Evolutionary conservation across 495 filamentous ascomycete genomes (phyloP), one percentile per base, ranked within the genome.

Genomic region (Aspergillus olivimuriae): DNA sequence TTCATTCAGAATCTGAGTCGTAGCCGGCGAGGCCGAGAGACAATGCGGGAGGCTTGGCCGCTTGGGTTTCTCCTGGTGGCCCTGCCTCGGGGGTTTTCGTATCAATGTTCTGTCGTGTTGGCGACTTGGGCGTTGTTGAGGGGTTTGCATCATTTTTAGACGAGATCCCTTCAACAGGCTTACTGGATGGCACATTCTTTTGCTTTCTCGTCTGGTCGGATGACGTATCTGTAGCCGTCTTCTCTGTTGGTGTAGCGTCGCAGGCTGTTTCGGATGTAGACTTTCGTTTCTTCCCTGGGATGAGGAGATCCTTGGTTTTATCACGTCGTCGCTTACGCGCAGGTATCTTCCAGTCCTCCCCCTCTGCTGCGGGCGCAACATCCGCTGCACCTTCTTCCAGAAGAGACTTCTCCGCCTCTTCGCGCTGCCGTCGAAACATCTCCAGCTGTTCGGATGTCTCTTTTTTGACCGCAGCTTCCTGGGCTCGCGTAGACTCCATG

Each of bases 371-470:
- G 2, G 60, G 64, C 0, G 50, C 58, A 12, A 57, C 57, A 12
- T 69, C 65, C 21, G 53, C 63, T 4, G 60, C 56, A 1, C 56
- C 55, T 21, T 63, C 62, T 22, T 63, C 69, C 4, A 75, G 51
- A 1, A 68, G 47, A 8, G 63, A 73, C 50, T 69, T 74, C 61
- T 86, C 81, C 0, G 72, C 76, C 57, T 83, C 76, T 50, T 84
- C 81, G 48, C 83, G 83, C 52, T 81, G 77, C 53, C 72, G 68
- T 24, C 84, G 72, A 52, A 95, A 95, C 0, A 58, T 55, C 32
- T 80, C 77, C 26, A 96, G 61, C 51, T 87, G 81, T 52, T 86
- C 80, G 16, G 77, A 73, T 11, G 84, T 87, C 63, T 94, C 86
- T 48, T 74, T 79, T 57, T 77, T 77, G n/a, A 87, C 70, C 23